Evolutionary conservation across 2,329 filamentous ascomycete species (phyloP).

Genomic region (Claviceps digitariae): DNA sequence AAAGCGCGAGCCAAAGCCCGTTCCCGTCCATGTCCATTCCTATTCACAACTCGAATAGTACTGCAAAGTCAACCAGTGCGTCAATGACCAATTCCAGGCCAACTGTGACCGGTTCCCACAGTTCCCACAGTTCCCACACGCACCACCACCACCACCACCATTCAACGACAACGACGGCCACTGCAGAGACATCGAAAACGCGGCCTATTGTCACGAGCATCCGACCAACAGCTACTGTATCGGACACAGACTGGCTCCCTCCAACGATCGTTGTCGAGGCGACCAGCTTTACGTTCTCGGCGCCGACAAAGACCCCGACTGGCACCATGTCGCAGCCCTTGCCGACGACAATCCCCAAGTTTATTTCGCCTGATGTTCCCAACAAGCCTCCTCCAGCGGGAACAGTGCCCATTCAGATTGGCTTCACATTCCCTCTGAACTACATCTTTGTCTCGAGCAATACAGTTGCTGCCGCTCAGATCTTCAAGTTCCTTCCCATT

Average conservation of each 20-base stretch:
- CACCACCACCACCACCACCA: too few relatives aligned
- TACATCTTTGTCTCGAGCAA: conserved; percentile 69
- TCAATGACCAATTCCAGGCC: not conserved
- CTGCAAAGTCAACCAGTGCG: not conserved
- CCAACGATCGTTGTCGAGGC: conserved; percentile 47
- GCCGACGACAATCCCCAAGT: conserved; percentile 55
- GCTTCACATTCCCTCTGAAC: conserved; percentile 68
- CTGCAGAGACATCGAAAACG: too few relatives aligned
- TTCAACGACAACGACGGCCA: too few relatives aligned
- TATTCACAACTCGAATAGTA: conserved; percentile 4
- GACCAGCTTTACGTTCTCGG: conserved; percentile 22
- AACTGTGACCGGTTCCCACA: not conserved
- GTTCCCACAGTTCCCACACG: conserved; percentile 3
- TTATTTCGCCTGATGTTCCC: conserved; percentile 57
- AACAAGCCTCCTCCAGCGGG: conserved; percentile 42
- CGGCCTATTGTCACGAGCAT: conserved; percentile 24
- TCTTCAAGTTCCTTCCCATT: conserved; percentile 64
- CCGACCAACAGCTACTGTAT: conserved; percentile 28
- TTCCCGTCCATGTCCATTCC: conserved; percentile 3
- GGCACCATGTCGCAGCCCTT: conserved; percentile 38
- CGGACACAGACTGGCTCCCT: conserved; percentile 36
- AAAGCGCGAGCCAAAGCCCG: not conserved
- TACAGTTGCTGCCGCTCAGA: conserved; percentile 63
- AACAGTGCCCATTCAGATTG: conserved; percentile 65
- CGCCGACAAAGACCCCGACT: conserved; percentile 19